Conservation (phyloP, 2,329 filamentous ascomycete genomes). For the Fusarium luffae region DNA sequence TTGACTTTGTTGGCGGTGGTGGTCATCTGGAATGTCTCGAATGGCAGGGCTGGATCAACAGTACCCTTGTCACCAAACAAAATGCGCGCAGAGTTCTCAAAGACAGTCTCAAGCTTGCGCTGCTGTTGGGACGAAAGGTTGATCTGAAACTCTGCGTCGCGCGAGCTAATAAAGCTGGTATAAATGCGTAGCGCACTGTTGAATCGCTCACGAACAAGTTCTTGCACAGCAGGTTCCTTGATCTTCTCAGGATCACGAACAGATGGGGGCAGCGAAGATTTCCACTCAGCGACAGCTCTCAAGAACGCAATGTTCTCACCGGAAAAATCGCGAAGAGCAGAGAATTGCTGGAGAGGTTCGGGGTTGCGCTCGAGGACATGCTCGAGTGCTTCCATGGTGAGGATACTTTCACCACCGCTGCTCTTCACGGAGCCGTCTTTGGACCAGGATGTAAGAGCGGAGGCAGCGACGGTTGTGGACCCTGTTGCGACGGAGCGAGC, state of each 20-base stretch:
- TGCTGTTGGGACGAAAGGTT: slow-evolving; percentile 71
- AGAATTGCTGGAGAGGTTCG: slow-evolving; percentile 70
- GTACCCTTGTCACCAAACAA: slow-evolving; percentile 54
- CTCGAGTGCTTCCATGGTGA: slow-evolving; percentile 55
- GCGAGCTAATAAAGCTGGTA: slow-evolving; percentile 43
- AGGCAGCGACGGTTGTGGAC: slow-evolving; percentile 48
- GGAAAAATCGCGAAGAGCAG: slow-evolving; percentile 73
- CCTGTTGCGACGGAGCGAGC: slow-evolving; percentile 51
- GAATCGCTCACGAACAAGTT: slow-evolving; percentile 62
- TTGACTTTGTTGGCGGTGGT: slow-evolving; percentile 33
- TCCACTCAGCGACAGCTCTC: slow-evolving; percentile 62
- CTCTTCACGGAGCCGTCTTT: slow-evolving; percentile 50
- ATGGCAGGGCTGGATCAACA: slow-evolving; percentile 58
- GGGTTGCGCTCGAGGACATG: slow-evolving; percentile 69
- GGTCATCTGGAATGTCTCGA: slow-evolving; percentile 50
- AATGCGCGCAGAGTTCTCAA: slow-evolving; percentile 64
- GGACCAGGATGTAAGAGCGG: slow-evolving; percentile 53
- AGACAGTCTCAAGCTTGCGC: slow-evolving; percentile 64
- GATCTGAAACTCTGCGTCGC: slow-evolving; percentile 70
- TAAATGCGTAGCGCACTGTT: slow-evolving; percentile 64
- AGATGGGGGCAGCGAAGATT: slow-evolving; percentile 45
- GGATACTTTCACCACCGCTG: slow-evolving; percentile 53
- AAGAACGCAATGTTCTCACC: slow-evolving; percentile 76
- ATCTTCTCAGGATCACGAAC: slow-evolving; percentile 40
- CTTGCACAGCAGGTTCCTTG: slow-evolving; percentile 41